Base-by-base conservation (phyloP, 352 stramenopile genomes). In the Halophytophthora polymorphica region DNA sequence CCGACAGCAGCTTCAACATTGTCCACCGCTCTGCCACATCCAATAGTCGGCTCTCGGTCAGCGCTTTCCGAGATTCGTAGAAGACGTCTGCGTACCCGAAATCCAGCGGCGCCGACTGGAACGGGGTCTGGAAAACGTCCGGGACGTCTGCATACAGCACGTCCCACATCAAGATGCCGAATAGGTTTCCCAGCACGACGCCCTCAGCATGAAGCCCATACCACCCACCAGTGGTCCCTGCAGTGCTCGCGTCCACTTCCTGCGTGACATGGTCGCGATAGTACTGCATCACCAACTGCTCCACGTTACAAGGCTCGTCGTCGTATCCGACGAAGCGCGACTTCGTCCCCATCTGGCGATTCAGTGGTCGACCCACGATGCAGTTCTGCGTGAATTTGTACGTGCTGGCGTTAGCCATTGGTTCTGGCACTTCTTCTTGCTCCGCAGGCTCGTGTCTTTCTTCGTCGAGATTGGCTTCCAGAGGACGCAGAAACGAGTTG, bases 131-230 rank as follows among this genome's bases (percentile, higher is more conserved):
- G 49, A 96, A 96, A 2, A 96, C 88, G 44, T 93, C 66, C 2
- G 78, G 67, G 15, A 95, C 65, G n/a, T 51, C 64, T 0, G 76
- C 69, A 37, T 96, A 96, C 23, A 97, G 50, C 10, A 93, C 56
- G 29, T 95, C 81, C 88, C 88, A 96, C 72, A 96, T 80, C n/a
- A 95, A 76, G 15, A 97, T 52, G 0, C 85, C 82, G 57, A 95
- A 95, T 2, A 96, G 39, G 40, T 83, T 87, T 13, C 66, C 57
- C 23, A 96, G 47, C 29, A 88, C 56, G 35, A 55, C 53, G 0
- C 88, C 87, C 65, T 96, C 87, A 21, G 74, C 91, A 51, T 97
- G 88, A n/a, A 90, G 61, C 1, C 86, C 86, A 33, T 90, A 87
- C 88, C 88, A 97, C 4, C 82, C 77, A 38, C 69, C 80, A 31